Conservation (phyloP, 441 rosid genomes). For the Corymbia calophylla region DNA sequence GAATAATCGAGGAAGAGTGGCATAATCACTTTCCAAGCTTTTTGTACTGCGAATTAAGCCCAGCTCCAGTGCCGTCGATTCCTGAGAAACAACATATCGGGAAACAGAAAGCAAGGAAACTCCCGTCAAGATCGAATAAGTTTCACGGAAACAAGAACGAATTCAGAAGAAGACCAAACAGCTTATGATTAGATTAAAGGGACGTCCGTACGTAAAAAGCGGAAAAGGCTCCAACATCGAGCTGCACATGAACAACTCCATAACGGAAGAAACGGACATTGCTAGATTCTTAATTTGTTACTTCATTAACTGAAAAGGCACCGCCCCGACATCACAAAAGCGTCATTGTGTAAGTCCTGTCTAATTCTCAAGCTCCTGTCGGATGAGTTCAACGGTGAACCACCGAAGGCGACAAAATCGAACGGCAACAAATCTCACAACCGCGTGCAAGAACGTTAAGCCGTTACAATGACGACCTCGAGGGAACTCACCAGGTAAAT, state of each 20-base stretch:
- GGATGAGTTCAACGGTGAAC: neutral
- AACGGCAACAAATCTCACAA: neutral
- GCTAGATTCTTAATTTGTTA: neutral
- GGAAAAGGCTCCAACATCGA: neutral
- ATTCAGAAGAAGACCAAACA: neutral
- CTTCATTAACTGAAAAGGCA: neutral
- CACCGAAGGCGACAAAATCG: neutral
- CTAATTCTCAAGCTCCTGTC: neutral
- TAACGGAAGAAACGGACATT: neutral
- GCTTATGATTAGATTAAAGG: neutral
- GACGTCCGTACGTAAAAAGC: neutral
- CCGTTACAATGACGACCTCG: neutral
- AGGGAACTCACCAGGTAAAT: conserved; percentile 44
- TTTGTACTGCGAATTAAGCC: conserved; percentile 57
- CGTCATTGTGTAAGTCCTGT: neutral
- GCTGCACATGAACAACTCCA: neutral
- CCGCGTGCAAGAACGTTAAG: neutral
- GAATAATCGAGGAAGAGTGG: neutral
- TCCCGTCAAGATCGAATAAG: neutral
- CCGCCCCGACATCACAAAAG: neutral
- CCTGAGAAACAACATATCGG: conserved; percentile 28
- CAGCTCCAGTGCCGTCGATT: conserved; percentile 85
- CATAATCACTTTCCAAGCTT: conserved; percentile 61
- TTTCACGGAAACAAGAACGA: neutral
- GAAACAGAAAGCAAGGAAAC: neutral